Conservation (phyloP, 1,139 yeast species). For the Lodderomyces margitis region DNA sequence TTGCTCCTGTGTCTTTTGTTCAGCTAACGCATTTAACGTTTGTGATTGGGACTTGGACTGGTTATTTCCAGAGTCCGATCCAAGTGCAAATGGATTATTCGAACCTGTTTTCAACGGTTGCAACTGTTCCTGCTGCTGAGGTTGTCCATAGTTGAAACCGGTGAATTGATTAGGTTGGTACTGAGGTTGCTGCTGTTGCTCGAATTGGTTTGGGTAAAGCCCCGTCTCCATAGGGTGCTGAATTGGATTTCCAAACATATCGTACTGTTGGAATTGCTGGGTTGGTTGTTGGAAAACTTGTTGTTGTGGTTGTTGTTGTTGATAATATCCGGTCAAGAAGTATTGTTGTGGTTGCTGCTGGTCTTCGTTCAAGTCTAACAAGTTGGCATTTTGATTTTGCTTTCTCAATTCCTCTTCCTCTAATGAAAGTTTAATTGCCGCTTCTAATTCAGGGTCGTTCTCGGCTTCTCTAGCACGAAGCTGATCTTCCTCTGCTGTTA, state of each 20-base stretch:
- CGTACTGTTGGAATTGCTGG: conserved; percentile 41
- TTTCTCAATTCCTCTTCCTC: conserved; percentile 86
- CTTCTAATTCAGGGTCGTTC: conserved; percentile 69
- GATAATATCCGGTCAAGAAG: conserved; percentile 34
- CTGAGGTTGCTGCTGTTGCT: conserved; percentile 31
- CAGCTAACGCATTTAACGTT: conserved; percentile 22
- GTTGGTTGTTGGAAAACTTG: conserved; percentile 16
- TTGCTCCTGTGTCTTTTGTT: conserved; percentile 19
- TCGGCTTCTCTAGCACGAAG: conserved; percentile 35
- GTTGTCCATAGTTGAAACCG: conserved; percentile 33
- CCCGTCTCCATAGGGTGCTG: conserved; percentile 58
- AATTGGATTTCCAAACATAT: conserved; percentile 80
- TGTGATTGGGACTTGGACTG: conserved; percentile 19
- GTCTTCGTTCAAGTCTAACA: conserved; percentile 51
- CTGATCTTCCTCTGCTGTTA: conserved; percentile 82
- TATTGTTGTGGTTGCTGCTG: conserved; percentile 20
- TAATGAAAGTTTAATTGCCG: conserved; percentile 78
- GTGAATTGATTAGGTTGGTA: conserved; percentile 34
- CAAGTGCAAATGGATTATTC: conserved; percentile 85
- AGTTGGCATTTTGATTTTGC: conserved; percentile 46
- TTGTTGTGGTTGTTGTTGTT: conserved; percentile 31
- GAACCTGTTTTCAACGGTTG: conserved; percentile 76
- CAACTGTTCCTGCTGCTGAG: conserved; percentile 38
- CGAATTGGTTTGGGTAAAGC: conserved; percentile 24
- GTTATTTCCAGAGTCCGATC: conserved; percentile 17